Conservation (phyloP, 2,329 filamentous ascomycete species). For the Paraphaeosphaeria sporulosa region DNA sequence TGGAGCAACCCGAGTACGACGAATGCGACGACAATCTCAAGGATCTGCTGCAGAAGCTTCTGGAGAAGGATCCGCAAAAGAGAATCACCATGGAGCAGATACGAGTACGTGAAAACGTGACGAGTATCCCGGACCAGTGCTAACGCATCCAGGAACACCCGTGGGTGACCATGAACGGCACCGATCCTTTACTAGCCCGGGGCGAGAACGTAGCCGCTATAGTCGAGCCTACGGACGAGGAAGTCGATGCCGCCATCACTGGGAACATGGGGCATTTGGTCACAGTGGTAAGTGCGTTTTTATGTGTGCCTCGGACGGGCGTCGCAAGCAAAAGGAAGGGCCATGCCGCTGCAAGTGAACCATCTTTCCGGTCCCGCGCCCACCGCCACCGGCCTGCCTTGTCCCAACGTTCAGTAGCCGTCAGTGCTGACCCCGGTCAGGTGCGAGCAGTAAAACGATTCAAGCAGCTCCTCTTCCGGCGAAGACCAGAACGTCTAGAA, state of each 20-base stretch:
- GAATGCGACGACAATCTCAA: conserved; percentile 71
- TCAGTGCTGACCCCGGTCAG: conserved; percentile 49
- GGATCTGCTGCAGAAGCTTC: conserved; percentile 74
- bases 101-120: conserved; percentile 65
- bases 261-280: conserved; percentile 86
- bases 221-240: conserved; percentile 84
- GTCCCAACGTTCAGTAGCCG: neutral
- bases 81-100: conserved; percentile 84
- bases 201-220: conserved; percentile 87
- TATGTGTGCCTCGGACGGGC: neutral
- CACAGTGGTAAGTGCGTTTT: conserved; percentile 68
- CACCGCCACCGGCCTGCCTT: neutral
- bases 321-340: neutral
- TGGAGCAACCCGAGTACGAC: conserved; percentile 69
- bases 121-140: neutral
- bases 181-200: conserved; percentile 77
- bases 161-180: conserved; percentile 86
- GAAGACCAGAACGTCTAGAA: conserved; percentile 62
- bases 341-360: neutral
- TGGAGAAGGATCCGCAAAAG: conserved; percentile 85
- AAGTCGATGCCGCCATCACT: conserved; percentile 90
- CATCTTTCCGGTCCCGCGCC: neutral
- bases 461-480: conserved; percentile 73
- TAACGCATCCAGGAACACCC: conserved; percentile 74
- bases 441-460: conserved; percentile 93